These are phyloP conservation scores for Nakaseomyces nivariensis DNA, from an alignment of 1,139 yeast genomes.

Conservation along the genomic window DNA sequence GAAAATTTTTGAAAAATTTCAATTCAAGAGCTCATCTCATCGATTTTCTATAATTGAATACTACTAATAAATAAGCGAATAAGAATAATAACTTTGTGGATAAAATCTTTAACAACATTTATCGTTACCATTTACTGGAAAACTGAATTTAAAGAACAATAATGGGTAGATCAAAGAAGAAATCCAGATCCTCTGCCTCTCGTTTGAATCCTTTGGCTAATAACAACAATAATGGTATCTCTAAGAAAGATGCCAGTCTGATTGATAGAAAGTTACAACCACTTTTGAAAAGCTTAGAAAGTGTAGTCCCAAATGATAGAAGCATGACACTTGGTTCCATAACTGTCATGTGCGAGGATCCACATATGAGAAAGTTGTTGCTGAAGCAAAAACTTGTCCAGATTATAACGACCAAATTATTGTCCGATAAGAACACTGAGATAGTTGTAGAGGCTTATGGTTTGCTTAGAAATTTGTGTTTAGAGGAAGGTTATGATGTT, in stretches of 20 bases:
- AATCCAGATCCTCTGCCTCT: conserved; percentile 49
- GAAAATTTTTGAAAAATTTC: conserved; percentile 4
- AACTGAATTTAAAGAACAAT: background rate
- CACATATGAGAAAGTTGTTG: conserved; percentile 48
- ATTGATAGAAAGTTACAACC: conserved; percentile 56
- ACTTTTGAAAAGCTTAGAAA: conserved; percentile 51
- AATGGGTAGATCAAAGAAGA: conserved; percentile 73
- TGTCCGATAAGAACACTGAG: conserved; percentile 62
- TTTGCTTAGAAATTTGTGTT: conserved; percentile 62
- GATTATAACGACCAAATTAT: conserved; percentile 50
- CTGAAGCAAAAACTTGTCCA: conserved; percentile 63
- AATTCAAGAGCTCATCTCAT: conserved; percentile 11
- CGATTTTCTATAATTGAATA: background rate
- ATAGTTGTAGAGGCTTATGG: conserved; percentile 75
- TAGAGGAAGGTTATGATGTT: conserved; percentile 86
- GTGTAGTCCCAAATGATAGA: conserved; percentile 61
- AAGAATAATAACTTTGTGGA: too few relatives aligned
- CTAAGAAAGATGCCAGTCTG: conserved; percentile 39
- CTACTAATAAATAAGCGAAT: too few relatives aligned
- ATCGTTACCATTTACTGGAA: too few relatives aligned
- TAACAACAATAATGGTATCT: conserved; percentile 22
- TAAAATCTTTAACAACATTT: too few relatives aligned
- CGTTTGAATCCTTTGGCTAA: conserved; percentile 41
- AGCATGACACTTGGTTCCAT: conserved; percentile 72
- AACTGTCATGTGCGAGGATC: conserved; percentile 60